These are phyloP conservation scores for Filobasidium floriforme DNA, from an alignment of 768 basidiomycete species.

Conservation along the genomic window DNA sequence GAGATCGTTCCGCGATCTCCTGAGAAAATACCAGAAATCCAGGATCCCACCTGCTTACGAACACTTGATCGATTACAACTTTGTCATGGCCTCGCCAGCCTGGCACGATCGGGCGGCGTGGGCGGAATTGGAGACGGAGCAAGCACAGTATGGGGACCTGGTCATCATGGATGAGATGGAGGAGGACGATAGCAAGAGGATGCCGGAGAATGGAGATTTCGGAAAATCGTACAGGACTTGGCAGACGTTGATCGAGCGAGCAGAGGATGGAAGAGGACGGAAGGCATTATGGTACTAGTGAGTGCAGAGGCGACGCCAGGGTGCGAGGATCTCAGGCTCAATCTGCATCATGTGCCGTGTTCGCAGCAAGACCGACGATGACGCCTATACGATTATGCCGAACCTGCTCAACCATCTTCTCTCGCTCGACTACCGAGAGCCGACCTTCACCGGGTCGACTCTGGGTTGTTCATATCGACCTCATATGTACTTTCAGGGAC, in stretches of 20 bases:
- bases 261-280: slow-evolving; percentile 27
- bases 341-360: neutral
- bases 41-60: slow-evolving; percentile 14
- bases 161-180: slow-evolving; percentile 28
- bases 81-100: slow-evolving; percentile 18
- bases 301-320: slow-evolving; percentile 7
- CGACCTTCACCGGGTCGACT: slow-evolving; percentile 31
- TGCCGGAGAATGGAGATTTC: slow-evolving; percentile 35
- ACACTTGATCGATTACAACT: slow-evolving; percentile 19
- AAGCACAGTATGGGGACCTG: slow-evolving; percentile 29
- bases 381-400: slow-evolving; percentile 31
- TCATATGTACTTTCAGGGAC: slow-evolving; percentile 31
- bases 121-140: slow-evolving; percentile 22
- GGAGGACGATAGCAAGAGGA: slow-evolving; percentile 12
- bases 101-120: slow-evolving; percentile 18
- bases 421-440: slow-evolving; percentile 22
- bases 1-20: slow-evolving; percentile 11
- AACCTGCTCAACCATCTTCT: slow-evolving; percentile 30
- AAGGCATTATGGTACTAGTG: slow-evolving; percentile 34
- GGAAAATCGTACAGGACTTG: slow-evolving; percentile 35
- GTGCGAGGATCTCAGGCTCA: neutral
- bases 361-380: slow-evolving; percentile 14
- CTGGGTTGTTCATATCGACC: slow-evolving; percentile 24
- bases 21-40: slow-evolving; percentile 7
- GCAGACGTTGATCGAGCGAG: slow-evolving; percentile 20